These are phyloP conservation scores for Gossypium trilobum DNA, from an alignment of 441 rosid genomes.

Conservation along the genomic window DNA sequence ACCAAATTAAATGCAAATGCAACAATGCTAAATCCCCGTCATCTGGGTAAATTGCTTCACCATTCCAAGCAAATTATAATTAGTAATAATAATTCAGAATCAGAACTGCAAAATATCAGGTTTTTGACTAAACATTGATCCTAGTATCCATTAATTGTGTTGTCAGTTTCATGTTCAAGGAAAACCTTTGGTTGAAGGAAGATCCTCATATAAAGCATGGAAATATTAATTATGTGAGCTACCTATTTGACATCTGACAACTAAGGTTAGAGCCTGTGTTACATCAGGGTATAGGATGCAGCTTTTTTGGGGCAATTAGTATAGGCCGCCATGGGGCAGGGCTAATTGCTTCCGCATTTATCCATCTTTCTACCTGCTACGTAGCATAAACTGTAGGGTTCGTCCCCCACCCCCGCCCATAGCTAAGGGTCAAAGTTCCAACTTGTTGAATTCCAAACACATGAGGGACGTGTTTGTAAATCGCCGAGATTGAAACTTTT, in stretches of 20 bases:
- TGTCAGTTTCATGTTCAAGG: neutral
- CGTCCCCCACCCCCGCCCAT: no score
- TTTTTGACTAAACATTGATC: neutral
- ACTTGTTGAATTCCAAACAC: no score
- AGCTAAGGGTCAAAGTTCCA: no score
- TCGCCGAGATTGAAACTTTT: no score
- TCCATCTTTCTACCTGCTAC: no score
- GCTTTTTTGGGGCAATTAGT: neutral
- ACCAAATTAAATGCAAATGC: neutral
- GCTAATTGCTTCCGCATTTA: no score
- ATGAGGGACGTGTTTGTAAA: no score
- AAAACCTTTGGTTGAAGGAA: neutral
- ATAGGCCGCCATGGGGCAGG: neutral
- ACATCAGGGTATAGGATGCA: neutral
- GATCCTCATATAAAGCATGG: neutral
- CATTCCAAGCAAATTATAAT: neutral
- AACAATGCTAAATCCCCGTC: neutral
- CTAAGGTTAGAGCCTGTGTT: neutral
- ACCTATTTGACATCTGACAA: neutral
- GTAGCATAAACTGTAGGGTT: no score
- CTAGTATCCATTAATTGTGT: slow-evolving; percentile 1
- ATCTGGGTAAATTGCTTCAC: neutral
- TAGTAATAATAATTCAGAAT: neutral
- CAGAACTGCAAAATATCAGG: neutral
- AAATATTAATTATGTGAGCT: neutral